phyloP scores from a whole-genome alignment of 2,329 filamentous ascomycete genomes.

The Colletotrichum noveboracense region DNA sequence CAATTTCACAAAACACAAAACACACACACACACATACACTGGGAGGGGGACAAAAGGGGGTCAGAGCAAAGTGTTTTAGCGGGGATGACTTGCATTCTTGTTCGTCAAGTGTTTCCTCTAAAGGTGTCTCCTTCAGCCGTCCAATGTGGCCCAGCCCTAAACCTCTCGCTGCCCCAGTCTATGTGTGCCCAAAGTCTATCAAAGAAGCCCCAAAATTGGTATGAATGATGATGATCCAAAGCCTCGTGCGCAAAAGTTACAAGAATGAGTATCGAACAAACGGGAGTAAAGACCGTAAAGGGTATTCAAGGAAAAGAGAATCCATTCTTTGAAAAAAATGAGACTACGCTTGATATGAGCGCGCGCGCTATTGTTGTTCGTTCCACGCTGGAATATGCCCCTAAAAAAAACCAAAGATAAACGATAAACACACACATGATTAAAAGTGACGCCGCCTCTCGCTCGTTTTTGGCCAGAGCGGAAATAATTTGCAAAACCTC shows the following conservation, averaged over 20 bases:
- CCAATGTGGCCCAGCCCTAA: neutral
- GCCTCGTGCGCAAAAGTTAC: neutral
- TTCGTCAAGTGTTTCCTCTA: constrained; percentile 1
- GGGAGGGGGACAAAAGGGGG: neutral
- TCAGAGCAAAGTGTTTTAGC: neutral
- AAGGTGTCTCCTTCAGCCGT: constrained; percentile 1
- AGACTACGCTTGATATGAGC: neutral
- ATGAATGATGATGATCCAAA: neutral
- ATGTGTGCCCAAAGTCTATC: constrained; percentile 8
- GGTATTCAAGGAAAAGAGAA: neutral
- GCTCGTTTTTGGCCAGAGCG: constrained; percentile 4
- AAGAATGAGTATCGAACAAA: neutral
- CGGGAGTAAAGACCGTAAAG: neutral
- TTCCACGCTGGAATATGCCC: constrained; percentile 12
- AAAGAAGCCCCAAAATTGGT: neutral
- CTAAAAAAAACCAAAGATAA: neutral
- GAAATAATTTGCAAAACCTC: neutral
- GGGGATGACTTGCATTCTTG: neutral
- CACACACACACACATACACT: neutral
- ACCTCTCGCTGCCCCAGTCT: neutral
- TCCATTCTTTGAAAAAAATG: neutral
- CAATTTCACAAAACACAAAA: neutral
- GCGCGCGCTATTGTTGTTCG: constrained; percentile 2
- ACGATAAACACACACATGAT: neutral
- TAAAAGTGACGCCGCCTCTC: constrained; percentile 1